Percentiles rank a stretch among this genome's conserved stretches.
phyloP scores from a whole-genome alignment of 352 stramenopile species.

The Globisporangium emineosum region DNA sequence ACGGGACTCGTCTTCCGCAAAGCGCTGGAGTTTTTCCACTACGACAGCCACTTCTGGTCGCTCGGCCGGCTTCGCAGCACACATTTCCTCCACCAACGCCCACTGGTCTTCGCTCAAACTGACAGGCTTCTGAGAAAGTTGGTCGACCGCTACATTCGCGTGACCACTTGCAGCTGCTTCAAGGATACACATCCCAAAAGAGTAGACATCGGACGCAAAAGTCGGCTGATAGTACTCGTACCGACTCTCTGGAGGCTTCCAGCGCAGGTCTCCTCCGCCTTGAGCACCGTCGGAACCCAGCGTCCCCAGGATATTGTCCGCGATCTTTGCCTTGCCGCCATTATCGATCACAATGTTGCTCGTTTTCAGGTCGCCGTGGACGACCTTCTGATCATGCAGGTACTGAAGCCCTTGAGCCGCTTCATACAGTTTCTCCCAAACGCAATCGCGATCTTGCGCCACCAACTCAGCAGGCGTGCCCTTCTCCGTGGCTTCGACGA shows the following conservation, averaged over 20 bases:
- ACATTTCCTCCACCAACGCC: slow-evolving; percentile 6
- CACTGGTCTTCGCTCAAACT: slow-evolving; percentile 4
- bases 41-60: neutral
- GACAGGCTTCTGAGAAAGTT: neutral
- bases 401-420: slow-evolving; percentile 6
- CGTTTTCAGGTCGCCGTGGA: neutral
- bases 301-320: neutral
- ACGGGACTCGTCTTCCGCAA: slow-evolving; percentile 6
- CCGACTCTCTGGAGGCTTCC: neutral
- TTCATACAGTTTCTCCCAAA: slow-evolving; percentile 8
- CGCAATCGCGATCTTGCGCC: neutral
- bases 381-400: slow-evolving; percentile 5
- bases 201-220: slow-evolving; percentile 1
- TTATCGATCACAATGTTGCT: neutral
- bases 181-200: slow-evolving; percentile 6
- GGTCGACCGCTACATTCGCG: neutral
- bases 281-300: neutral
- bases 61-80: neutral
- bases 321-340: neutral
- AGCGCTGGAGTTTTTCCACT: neutral
- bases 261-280: neutral
- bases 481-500: neutral
- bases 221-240: neutral
- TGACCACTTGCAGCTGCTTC: neutral
- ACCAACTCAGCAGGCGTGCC: neutral